Base-by-base conservation (phyloP, 1,139 yeast genomes). In the Blastobotrys illinoisensis region DNA sequence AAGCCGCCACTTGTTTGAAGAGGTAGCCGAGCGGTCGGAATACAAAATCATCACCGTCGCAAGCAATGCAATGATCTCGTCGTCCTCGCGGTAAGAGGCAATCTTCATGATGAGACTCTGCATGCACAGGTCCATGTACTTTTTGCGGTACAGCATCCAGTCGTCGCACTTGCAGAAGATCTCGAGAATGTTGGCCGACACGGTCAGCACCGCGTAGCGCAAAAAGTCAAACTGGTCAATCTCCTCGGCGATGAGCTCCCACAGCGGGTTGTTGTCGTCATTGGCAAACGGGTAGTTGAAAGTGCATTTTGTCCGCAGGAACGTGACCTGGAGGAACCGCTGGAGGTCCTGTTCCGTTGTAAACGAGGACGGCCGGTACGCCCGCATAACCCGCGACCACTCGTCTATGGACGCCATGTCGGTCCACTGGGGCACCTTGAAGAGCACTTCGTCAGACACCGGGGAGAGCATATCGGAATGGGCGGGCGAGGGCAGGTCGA, bases 1-100 rank as follows among this genome's bases (percentile, higher is more conserved):
- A 36, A 63, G 52, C 44, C 70, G 56, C 70, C 70, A 66, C 28
- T 64, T 61, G 48, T 62, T 57, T 24, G 62, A 56, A 7, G 59
- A 55, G 1, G 65, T 55, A 1, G 67, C 66, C 2, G 66, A 56
- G 44, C 68, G 54, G 50, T 66, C 69, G 5, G 65, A 60, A 46
- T 54, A 66, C 6, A 66, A 54, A 14, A 66, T 58, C 65, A 66
- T 57, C 36, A 63, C 64, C 16, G 65, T 57, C n/a, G 61, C 58
- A n/a, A 63, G 50, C 32, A 58, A 47, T 7, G 61, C 55, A 18
- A 50, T 47, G 14, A 54, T 54, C 48, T 55, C 55, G 14, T 54
- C 56, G 19, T 51, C 50, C 9, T 51, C 50, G n/a, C 49, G 52
- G 43, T 54, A 56, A 9, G 54, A 47, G 9, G 61, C 49, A n/a